A percentile compares a stretch with the other conserved stretches of the same genome.
phyloP scores from a whole-genome alignment of 371 early-diverging fungal species.

The Mucor lusitanicus region DNA sequence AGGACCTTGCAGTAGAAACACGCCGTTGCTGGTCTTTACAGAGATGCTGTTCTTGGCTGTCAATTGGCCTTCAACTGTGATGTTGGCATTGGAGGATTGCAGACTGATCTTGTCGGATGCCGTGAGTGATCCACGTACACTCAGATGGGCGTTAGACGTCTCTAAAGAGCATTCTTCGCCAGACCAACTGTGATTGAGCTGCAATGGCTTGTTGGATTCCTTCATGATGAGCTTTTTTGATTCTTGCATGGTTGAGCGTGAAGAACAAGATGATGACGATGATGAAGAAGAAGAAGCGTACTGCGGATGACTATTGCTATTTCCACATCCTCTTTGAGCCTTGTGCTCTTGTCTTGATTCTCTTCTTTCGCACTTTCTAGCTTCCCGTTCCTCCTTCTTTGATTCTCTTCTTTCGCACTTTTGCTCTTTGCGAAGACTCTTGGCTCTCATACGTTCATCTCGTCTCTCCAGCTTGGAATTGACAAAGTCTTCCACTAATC shows the following conservation, averaged over 20 bases:
- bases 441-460: neutral
- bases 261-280: too few relatives aligned
- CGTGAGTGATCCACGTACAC: constrained; percentile 5
- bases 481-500: neutral
- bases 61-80: neutral
- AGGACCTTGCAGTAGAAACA: neutral
- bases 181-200: constrained; percentile 13
- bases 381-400: neutral
- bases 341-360: too few relatives aligned
- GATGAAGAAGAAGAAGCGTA: neutral
- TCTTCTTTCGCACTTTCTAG: neutral
- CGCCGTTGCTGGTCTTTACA: constrained; percentile 8
- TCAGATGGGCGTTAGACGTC: constrained; percentile 13
- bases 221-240: neutral
- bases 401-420: neutral
- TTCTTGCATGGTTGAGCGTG: neutral
- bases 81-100: constrained; percentile 6
- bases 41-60: neutral
- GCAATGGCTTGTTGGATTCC: neutral
- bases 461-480: neutral
- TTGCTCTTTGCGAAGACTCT: neutral
- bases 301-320: neutral
- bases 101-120: constrained; percentile 1
- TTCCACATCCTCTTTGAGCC: neutral
- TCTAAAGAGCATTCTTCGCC: constrained; percentile 8